Evolutionary conservation across 768 basidiomycete species (phyloP), one percentile per base, ranked within the genome.

Genomic region (Suillus variegatus): DNA sequence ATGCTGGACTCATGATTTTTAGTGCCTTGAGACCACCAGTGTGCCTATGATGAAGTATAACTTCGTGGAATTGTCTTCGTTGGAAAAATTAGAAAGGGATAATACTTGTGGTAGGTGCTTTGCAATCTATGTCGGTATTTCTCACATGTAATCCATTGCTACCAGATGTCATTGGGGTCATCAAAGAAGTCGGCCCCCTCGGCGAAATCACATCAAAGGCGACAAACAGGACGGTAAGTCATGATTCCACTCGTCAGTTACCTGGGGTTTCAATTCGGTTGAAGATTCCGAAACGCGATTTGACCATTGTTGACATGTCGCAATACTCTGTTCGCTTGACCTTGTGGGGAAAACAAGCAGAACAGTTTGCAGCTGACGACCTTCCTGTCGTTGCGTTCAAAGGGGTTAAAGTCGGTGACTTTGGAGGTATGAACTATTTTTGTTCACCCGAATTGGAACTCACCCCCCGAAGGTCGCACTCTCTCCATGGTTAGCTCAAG

Each of bases 321-420:
- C 85, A 85, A 43, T 93, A 81, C 71, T 86, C 89, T 18, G 89
- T 94, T 47, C 86, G 94, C 41, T 75, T 98, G 68, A 99, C 97
- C 4, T 81, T 99, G 38, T 99, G 97, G 97, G 97, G 97, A 28
- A 94, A 92, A 75, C 92, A 94, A 75, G 97, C 97, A 0, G 94
- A 98, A 74, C 84, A 85, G 47, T 98, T 88, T 74, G 75, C 77
- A n/a, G 78, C 82, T 6, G 80, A 83, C 13, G 82, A 82, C 58
- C 74, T 83, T 60, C 87, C 93, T 10, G 88, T 99, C 38, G 84
- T 96, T 68, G 97, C 97, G 5, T 93, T 96, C 85, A 97, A 96
- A 78, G 91, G 93, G 28, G 93, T 94, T 68, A 94, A 91, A 75
- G 93, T 99, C 47, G 90, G 94, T 35, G 97, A 98, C 68, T 99